Evolutionary conservation across 352 stramenopile genomes (phyloP).

Genomic region (Globisporangium nagaii): DNA sequence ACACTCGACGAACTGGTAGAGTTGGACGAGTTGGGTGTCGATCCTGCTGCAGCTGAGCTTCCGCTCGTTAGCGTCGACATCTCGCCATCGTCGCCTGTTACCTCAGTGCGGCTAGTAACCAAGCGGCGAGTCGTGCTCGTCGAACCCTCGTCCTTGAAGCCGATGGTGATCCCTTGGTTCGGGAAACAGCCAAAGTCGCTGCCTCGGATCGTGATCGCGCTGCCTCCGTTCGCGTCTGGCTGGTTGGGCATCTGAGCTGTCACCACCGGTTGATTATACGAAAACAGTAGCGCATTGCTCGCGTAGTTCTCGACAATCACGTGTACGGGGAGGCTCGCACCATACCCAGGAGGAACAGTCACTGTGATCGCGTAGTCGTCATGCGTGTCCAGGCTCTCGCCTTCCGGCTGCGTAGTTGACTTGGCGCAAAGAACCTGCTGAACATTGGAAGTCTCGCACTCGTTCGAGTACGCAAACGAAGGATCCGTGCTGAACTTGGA

Average conservation of each 20-base stretch:
- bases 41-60: not conserved
- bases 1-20: constrained; percentile 18
- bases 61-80: not conserved
- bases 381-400: constrained; percentile 34
- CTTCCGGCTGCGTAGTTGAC: not conserved
- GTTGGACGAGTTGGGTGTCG: constrained; percentile 1
- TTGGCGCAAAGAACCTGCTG: constrained; percentile 27
- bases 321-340: constrained; percentile 27
- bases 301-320: constrained; percentile 45
- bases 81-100: not conserved
- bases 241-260: constrained; percentile 59
- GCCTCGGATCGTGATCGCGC: constrained; percentile 51
- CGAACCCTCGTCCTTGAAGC: constrained; percentile 18
- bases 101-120: not conserved
- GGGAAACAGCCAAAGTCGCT: constrained; percentile 66
- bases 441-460: constrained; percentile 17
- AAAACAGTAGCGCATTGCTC: constrained; percentile 44
- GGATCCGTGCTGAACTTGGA: constrained; percentile 28
- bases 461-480: constrained; percentile 25
- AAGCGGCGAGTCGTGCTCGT: not conserved
- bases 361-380: constrained; percentile 45
- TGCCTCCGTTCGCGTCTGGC: constrained; percentile 53
- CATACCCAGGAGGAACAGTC: constrained; percentile 40
- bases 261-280: constrained; percentile 59
- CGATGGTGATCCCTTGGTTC: constrained; percentile 47